phyloP scores from a whole-genome alignment of 116 monocot genomes.

The Papilionanthe hybrid region DNA sequence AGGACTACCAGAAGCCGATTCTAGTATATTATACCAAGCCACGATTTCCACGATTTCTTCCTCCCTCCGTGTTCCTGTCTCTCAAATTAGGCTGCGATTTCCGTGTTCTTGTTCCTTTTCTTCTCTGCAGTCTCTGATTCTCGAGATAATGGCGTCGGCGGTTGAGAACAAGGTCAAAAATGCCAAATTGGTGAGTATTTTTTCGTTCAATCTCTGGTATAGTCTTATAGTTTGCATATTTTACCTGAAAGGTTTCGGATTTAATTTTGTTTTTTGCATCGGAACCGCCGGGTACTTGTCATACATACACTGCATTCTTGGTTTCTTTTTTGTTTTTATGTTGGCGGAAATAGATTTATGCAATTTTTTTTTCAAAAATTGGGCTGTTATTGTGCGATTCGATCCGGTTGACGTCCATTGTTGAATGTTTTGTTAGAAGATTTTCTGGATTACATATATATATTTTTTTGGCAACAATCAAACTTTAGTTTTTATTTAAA shows the following conservation, averaged over 20 bases:
- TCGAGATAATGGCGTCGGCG: constrained; percentile 1
- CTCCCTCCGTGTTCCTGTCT: not conserved
- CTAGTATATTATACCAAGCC: not conserved
- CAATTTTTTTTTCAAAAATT: not conserved
- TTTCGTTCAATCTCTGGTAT: not conserved
- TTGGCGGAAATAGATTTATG: not conserved
- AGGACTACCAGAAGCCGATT: not conserved
- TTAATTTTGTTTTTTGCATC: not conserved
- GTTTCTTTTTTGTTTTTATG: not conserved
- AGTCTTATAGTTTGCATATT: not conserved
- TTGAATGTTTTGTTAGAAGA: not conserved
- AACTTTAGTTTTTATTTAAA: not conserved
- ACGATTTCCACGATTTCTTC: too few relatives aligned
- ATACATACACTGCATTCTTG: not conserved
- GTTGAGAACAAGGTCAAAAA: constrained; percentile 10
- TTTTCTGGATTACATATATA: not conserved
- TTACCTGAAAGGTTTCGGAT: not conserved
- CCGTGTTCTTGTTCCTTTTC: not conserved
- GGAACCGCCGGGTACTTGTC: not conserved
- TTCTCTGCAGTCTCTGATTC: not conserved
- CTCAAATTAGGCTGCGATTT: not conserved
- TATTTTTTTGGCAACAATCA: not conserved
- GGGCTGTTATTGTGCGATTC: not conserved
- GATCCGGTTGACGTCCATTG: not conserved
- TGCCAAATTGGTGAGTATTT: constrained; percentile 11